Base-by-base conservation (phyloP, 2,329 filamentous ascomycete genomes). In the Calonectria naviculata region DNA sequence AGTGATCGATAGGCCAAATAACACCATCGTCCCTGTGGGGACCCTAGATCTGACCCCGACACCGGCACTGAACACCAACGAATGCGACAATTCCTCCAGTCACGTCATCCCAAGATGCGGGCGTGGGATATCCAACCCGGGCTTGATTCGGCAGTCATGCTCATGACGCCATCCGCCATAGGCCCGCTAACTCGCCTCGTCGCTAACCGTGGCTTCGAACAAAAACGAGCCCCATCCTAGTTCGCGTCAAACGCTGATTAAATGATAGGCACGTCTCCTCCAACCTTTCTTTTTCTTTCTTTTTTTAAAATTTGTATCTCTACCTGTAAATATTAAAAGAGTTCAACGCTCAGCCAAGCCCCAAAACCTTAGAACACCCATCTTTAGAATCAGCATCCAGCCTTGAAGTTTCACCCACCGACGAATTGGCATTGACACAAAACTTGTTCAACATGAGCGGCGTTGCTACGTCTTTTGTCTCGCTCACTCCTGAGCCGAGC, bases 1-100 rank as follows among this genome's bases (percentile, higher is more conserved):
- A 72, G 76, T 78, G 70, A 78, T 78, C 68, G 71, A 76, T 71
- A 70, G 73, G 65, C 75, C 61, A 77, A 76, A 78, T 78, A 77
- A 78, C 76, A 78, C 72, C 76, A 78, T 78, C 76, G 75, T 58
- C 21, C 49, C 28, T 70, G 75, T 74, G 76, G 75, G 63, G 73
- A 67, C 62, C 29, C 69, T 49, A 24, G 65, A 71, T 70, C 70
- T 56, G 58, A 66, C 66, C 70, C 74, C 75, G 73, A 75, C 70
- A 74, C 74, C 75, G 74, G 75, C 63, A 68, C 26, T 41, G 36
- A 65, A 68, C 31, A 67, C 44, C 61, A 65, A 47, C 36, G 49
- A 64, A 41, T 58, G 49, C 65, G 62, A 66, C 34, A 62, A 58
- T 65, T 63, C 61, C 52, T 68, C 58, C 13, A 38, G 74, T 76